These are phyloP conservation scores for Aureobasidium sp. DNA, from an alignment of 2,329 filamentous ascomycete species.

Conservation along the genomic window DNA sequence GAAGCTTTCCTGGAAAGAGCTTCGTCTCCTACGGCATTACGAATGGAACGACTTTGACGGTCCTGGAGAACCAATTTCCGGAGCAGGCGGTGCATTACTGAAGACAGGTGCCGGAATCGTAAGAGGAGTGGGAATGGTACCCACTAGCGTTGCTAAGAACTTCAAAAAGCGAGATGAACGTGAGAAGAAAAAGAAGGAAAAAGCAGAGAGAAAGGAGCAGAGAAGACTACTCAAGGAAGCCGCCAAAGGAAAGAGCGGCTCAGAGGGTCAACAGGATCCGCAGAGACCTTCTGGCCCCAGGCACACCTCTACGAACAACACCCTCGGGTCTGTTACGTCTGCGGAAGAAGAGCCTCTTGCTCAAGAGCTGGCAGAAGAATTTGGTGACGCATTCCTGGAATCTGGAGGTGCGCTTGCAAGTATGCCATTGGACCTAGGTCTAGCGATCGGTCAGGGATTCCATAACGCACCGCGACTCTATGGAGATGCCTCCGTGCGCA, in stretches of 20 bases:
- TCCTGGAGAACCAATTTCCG: constrained; percentile 63
- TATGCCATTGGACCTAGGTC: constrained; percentile 74
- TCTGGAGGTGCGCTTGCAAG: constrained; percentile 68
- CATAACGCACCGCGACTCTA: constrained; percentile 81
- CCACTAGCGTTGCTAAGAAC: constrained; percentile 51
- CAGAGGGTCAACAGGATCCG: background rate
- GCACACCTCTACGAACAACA: constrained; percentile 18
- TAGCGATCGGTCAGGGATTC: constrained; percentile 77
- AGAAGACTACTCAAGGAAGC: constrained; percentile 16
- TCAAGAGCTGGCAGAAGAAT: constrained; percentile 44
- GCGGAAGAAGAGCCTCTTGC: constrained; percentile 21
- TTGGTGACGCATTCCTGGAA: constrained; percentile 59
- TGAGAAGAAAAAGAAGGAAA: constrained; percentile 38
- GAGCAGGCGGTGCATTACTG: constrained; percentile 53
- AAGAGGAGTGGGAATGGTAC: constrained; percentile 55
- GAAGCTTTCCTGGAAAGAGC: constrained; percentile 53
- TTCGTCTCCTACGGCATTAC: constrained; percentile 56
- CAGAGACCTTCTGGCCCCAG: constrained; percentile 14
- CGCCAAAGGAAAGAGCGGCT: background rate
- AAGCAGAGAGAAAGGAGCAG: constrained; percentile 21
- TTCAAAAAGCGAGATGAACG: constrained; percentile 46
- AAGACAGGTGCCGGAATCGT: constrained; percentile 50
- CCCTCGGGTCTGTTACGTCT: constrained; percentile 20
- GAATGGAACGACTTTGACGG: constrained; percentile 75
- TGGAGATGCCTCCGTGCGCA: constrained; percentile 71